Base-by-base conservation (phyloP, 768 basidiomycete species). In the Lenzites betulinus region DNA sequence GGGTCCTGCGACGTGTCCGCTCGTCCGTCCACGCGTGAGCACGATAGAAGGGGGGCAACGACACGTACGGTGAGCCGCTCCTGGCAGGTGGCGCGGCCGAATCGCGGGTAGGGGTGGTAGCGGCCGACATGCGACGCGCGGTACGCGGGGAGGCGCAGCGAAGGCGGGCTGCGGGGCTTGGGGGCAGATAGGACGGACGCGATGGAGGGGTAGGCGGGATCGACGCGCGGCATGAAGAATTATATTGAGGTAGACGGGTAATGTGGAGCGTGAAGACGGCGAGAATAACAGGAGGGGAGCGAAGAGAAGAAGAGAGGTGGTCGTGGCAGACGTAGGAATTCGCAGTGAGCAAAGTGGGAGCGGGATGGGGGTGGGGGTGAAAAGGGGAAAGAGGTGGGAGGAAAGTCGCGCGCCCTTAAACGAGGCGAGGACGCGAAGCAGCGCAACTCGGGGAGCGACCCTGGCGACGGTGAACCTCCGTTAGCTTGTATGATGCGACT, bases 31-130 rank as follows among this genome's bases (percentile, higher is more conserved):
- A 15, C 3, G 42, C 7, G 41, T 18, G 26, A n/a, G 16, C 6
- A 2, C 22, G 9, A 3, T 15, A 16, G 3, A 25, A 46, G 18
- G 22, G 38, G 16, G 22, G 36, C n/a, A n/a, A n/a, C n/a, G n/a
- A 20, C 36, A 41, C 46, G 18, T 41, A 57, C 55, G 36, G 26
- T 41, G 12, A 28, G 36, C 2, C 38, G 47, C 25, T 49, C 25
- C 18, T 39, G 22, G 55, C 47, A 41, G 16, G 18, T 9, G 11
- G 8, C 25, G 16, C 35, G 47, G 11, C 8, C 36, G 5, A 12
- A 9, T 7, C 41, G 42, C 5, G 51, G 33, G 43, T 59, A 59
- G 9, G 58, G 58, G 35, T 59, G 58, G 43, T 36, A 59, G 18
- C 58, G 50, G 3, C 46, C 25, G 23, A 59, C n/a, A 15, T 59